These are phyloP conservation scores for Diaporthe vexans DNA, from an alignment of 2,329 filamentous ascomycete species.

Conservation along the genomic window DNA sequence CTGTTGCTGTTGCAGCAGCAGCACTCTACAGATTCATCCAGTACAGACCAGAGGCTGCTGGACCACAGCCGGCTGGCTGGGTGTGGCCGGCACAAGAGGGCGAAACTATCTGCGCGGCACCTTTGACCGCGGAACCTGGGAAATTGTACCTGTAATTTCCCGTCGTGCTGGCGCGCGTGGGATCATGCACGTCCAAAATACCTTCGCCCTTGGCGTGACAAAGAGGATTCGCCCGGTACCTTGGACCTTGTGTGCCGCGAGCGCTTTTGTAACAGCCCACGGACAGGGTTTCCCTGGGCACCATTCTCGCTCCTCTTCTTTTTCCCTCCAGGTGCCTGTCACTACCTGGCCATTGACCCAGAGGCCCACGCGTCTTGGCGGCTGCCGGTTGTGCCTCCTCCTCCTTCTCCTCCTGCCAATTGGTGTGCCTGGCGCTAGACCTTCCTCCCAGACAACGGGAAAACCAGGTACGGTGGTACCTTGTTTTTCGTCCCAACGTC, in stretches of 20 bases:
- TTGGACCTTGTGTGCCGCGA: constrained; percentile 18
- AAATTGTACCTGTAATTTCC: constrained; percentile 47
- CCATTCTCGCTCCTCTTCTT: background rate
- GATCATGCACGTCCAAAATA: constrained; percentile 33
- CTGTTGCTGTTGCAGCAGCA: background rate
- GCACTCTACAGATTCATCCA: background rate
- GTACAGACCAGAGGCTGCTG: too few relatives aligned
- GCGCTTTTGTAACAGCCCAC: background rate
- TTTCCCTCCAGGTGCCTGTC: background rate
- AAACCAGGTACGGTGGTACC: background rate
- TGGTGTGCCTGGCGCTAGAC: constrained; percentile 24
- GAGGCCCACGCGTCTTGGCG: constrained; percentile 1
- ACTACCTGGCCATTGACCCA: background rate
- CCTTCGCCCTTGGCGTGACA: constrained; percentile 15
- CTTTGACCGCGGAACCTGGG: constrained; percentile 11
- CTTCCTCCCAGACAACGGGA: constrained; percentile 20
- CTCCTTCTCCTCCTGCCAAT: constrained; percentile 1
- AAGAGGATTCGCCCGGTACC: constrained; percentile 19
- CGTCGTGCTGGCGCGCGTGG: constrained; percentile 43
- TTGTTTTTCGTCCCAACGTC: constrained; percentile 30
- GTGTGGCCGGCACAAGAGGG: constrained; percentile 9
- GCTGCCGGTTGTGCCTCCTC: constrained; percentile 14
- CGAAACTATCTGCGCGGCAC: constrained; percentile 30
- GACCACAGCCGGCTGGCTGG: background rate
- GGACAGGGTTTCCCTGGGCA: constrained; percentile 14